These are phyloP conservation scores for Escallonia herrerae DNA, from an alignment of 129 eudicot species.

Conservation along the genomic window DNA sequence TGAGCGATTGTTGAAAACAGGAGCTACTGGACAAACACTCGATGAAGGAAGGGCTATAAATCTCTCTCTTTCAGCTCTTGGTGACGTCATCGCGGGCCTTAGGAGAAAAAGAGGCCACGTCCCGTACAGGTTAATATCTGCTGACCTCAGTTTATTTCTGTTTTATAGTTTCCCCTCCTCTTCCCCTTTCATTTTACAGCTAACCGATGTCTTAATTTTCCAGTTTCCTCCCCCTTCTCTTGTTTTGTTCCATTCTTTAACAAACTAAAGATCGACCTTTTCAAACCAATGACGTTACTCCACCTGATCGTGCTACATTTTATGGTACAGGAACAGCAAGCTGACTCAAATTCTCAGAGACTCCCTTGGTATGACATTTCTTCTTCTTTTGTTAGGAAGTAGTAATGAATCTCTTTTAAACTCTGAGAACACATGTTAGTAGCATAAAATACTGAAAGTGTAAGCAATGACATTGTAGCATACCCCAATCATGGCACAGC, in stretches of 20 bases:
- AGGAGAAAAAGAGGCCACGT: constrained; percentile 56
- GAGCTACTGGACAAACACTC: constrained; percentile 68
- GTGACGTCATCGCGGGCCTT: constrained; percentile 77
- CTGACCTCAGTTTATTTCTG: no score
- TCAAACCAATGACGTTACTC: neutral
- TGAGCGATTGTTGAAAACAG: constrained; percentile 63
- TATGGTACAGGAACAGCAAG: constrained; percentile 69
- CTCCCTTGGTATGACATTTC: constrained; percentile 49
- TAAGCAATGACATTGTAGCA: no score
- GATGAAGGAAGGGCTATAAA: constrained; percentile 80
- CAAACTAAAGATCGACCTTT: neutral
- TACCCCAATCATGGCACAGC: no score
- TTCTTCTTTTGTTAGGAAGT: constrained; percentile 1
- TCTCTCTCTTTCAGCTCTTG: constrained; percentile 80
- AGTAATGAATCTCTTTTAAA: no score
- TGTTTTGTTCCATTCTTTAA: no score
- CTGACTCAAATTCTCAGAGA: constrained; percentile 75
- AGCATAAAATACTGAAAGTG: no score
- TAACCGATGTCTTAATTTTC: neutral
- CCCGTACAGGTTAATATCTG: constrained; percentile 51
- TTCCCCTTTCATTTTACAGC: no score
- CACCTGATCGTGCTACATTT: constrained; percentile 4
- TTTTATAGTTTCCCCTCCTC: no score
- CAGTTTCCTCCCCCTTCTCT: neutral
- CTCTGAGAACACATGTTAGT: no score